Conservation (phyloP, 345 rosid species). For the Cardamine resedifolia region DNA sequence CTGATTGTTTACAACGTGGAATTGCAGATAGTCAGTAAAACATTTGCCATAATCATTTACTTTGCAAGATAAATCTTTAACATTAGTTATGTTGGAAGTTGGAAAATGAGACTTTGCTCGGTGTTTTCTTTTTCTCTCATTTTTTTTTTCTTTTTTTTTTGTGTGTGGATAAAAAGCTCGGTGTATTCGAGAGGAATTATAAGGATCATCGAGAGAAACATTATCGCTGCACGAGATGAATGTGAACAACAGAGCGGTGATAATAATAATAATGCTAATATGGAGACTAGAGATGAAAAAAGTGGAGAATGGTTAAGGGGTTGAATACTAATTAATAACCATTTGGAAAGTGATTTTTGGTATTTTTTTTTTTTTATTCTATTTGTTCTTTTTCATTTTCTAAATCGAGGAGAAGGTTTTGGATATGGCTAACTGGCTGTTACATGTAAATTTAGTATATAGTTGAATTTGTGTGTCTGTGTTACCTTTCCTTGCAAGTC, state of each 20-base stretch:
- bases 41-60: not conserved
- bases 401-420: not conserved
- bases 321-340: constrained; percentile 7
- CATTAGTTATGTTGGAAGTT: too few relatives aligned
- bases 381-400: not conserved
- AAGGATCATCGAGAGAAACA: not conserved
- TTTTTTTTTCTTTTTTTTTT: too few relatives aligned
- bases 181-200: too few relatives aligned
- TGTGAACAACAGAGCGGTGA: constrained; percentile 8
- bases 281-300: not conserved
- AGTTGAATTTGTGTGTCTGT: not conserved
- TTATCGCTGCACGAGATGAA: constrained; percentile 36
- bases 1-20: not conserved
- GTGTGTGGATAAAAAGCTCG: too few relatives aligned
- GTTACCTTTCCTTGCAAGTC: not conserved
- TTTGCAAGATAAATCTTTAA: too few relatives aligned
- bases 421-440: not conserved
- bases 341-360: constrained; percentile 26
- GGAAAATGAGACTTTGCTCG: too few relatives aligned
- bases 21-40: not conserved
- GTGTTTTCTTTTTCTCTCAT: too few relatives aligned
- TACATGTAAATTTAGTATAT: not conserved
- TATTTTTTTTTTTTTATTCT: constrained; percentile 7
- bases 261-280: not conserved
- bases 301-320: constrained; percentile 27